Conservation (phyloP, 805 yeast species). For the Candida wancherniae region DNA sequence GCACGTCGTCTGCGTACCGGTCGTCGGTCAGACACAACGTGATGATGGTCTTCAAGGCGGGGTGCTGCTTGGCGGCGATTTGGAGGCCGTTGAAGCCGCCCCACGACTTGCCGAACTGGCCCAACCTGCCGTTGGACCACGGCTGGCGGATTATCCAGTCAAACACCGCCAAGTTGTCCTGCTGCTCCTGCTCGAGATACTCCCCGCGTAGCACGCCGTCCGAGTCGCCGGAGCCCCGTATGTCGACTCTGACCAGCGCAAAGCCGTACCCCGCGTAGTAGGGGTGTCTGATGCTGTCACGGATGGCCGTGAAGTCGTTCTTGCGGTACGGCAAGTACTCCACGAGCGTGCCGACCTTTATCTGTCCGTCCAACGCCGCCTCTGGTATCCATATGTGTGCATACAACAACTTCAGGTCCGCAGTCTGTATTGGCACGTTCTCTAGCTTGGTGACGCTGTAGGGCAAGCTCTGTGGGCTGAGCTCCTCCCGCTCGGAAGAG, state of each 20-base stretch:
- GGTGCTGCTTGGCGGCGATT: conserved; percentile 5
- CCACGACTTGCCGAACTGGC: conserved; percentile 7
- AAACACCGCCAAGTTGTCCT: conserved; percentile 3
- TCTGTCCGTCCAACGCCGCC: conserved; percentile 17
- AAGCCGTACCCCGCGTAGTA: conserved; percentile 45
- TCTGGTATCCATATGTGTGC: conserved; percentile 45
- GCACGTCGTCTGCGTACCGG: conserved; percentile 5
- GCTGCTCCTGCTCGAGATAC: conserved; percentile 39
- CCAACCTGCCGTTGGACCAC: conserved; percentile 3
- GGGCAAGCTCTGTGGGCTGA: conserved; percentile 2
- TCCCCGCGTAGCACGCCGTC: conserved; percentile 40
- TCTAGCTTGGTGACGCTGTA: conserved; percentile 3
- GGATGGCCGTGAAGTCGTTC: conserved; percentile 39
- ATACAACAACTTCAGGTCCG: conserved; percentile 34
- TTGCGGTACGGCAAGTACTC: conserved; percentile 46
- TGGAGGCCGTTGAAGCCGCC: conserved; percentile 7
- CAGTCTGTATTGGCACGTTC: conserved; percentile 26
- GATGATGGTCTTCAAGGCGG: conserved; percentile 3
- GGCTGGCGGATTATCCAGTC: conserved; percentile 4
- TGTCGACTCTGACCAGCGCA: conserved; percentile 42
- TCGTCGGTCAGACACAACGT: conserved; percentile 7
- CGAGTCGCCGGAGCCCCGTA: conserved; percentile 44
- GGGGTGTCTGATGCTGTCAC: conserved; percentile 44
- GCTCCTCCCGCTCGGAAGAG: conserved; percentile 4
- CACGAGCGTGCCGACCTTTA: conserved; percentile 33